Conservation (phyloP, 2,329 filamentous ascomycete genomes). For the Hirsutella minnesotensis region DNA sequence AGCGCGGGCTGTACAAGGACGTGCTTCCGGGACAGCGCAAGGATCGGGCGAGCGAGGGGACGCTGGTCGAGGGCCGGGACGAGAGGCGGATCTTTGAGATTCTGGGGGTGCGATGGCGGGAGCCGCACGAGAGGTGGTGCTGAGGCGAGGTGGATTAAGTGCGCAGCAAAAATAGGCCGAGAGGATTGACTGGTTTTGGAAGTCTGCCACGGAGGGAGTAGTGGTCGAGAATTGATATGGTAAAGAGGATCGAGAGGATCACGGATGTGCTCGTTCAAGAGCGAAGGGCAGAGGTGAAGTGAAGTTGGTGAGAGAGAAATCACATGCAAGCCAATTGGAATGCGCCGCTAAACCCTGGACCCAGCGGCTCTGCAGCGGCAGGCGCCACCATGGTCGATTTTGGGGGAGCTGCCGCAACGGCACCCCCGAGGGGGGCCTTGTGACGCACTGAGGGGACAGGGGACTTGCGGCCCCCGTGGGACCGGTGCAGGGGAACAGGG, state of each 20-base stretch:
- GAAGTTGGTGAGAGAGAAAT: not conserved
- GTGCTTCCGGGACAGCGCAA: conserved; percentile 48
- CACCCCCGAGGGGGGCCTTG: too few species aligned
- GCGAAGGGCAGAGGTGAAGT: too few species aligned
- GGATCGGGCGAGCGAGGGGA: conserved; percentile 53
- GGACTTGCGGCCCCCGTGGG: not conserved
- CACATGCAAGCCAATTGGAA: not conserved
- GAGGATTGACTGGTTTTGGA: too few species aligned
- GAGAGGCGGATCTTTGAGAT: conserved; percentile 74
- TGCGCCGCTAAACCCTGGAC: not conserved
- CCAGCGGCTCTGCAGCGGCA: not conserved
- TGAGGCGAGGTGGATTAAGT: conserved; percentile 22
- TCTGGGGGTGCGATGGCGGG: conserved; percentile 74
- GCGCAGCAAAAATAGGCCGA: not conserved
- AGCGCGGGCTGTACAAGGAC: conserved; percentile 65
- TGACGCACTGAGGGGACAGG: too few species aligned
- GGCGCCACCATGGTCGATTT: too few species aligned
- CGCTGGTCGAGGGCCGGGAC: conserved; percentile 59
- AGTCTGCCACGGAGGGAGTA: not conserved
- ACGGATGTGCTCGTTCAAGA: too few species aligned
- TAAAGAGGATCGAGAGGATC: too few species aligned
- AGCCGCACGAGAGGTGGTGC: conserved; percentile 65
- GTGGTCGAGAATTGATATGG: too few species aligned
- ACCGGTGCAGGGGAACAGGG: too few species aligned
- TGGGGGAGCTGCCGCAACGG: too few species aligned